These are phyloP conservation scores for Fusarium sp. DNA, from an alignment of 2,329 filamentous ascomycete genomes.

Conservation along the genomic window DNA sequence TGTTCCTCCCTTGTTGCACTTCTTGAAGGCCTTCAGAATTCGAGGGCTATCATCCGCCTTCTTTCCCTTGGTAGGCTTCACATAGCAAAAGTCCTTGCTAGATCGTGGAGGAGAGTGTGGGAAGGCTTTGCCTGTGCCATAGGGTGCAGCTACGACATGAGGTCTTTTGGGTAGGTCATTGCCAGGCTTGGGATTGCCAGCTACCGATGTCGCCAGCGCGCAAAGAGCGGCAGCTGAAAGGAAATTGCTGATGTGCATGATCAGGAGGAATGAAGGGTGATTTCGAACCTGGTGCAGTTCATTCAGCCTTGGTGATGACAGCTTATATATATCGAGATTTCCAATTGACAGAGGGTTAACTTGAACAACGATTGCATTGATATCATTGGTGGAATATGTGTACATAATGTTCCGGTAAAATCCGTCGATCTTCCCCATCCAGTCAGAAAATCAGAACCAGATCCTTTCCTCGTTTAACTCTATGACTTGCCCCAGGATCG, in stretches of 20 bases:
- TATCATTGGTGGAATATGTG: background rate
- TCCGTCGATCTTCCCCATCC: background rate
- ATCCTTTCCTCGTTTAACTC: background rate
- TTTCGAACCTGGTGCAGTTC: background rate
- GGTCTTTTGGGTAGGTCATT: conserved; percentile 32
- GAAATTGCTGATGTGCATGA: background rate
- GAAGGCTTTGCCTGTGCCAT: conserved; percentile 28
- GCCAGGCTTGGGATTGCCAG: background rate
- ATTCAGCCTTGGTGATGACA: background rate
- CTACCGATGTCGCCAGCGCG: conserved; percentile 21
- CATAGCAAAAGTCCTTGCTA: conserved; percentile 33
- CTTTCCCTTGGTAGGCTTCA: conserved; percentile 26
- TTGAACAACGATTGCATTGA: background rate
- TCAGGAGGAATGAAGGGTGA: background rate
- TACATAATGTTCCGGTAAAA: background rate
- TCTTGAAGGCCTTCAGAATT: conserved; percentile 41
- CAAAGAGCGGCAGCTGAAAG: conserved; percentile 23
- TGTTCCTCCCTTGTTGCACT: conserved; percentile 71
- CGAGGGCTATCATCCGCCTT: conserved; percentile 29
- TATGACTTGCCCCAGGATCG: background rate
- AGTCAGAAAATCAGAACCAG: background rate
- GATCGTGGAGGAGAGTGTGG: conserved; percentile 29
- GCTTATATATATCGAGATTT: background rate
- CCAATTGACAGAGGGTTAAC: background rate
- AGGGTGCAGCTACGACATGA: conserved; percentile 31